These are phyloP conservation scores for Dicorynia guianensis DNA, from an alignment of 306 rosid species.

Conservation along the genomic window DNA sequence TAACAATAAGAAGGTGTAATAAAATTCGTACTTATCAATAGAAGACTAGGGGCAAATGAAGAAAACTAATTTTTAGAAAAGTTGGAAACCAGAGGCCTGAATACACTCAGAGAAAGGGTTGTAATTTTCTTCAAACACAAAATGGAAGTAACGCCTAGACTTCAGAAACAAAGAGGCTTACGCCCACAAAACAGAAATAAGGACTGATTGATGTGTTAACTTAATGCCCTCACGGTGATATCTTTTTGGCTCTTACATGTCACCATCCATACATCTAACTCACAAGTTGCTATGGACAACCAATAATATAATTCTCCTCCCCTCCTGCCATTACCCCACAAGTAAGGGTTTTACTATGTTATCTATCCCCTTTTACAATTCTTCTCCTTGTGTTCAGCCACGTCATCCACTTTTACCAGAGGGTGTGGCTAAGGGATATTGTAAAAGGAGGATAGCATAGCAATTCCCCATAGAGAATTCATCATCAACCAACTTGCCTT, in stretches of 20 bases:
- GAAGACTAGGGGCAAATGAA: background rate
- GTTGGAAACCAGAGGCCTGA: background rate
- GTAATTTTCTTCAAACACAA: background rate
- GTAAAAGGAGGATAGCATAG: no score
- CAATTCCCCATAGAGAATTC: no score
- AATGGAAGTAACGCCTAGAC: conserved; percentile 10
- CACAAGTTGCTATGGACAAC: background rate
- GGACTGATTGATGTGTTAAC: background rate
- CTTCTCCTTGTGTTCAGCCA: no score
- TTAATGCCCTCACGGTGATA: conserved; percentile 9
- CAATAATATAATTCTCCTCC: background rate
- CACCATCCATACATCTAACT: conserved; percentile 18
- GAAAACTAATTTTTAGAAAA: background rate
- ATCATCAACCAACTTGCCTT: no score
- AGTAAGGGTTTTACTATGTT: no score
- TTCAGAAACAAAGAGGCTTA: background rate
- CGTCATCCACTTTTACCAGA: no score
- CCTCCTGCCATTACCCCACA: no score
- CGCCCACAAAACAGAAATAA: conserved; percentile 7
- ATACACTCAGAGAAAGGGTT: background rate
- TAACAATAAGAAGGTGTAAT: background rate
- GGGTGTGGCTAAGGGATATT: no score
- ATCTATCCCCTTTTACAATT: no score
- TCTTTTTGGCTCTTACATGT: background rate
- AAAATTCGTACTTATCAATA: background rate